Percentiles rank a stretch among this genome's conserved stretches.
phyloP scores from a whole-genome alignment of 495 filamentous ascomycete genomes.

The Podospora conica region DNA sequence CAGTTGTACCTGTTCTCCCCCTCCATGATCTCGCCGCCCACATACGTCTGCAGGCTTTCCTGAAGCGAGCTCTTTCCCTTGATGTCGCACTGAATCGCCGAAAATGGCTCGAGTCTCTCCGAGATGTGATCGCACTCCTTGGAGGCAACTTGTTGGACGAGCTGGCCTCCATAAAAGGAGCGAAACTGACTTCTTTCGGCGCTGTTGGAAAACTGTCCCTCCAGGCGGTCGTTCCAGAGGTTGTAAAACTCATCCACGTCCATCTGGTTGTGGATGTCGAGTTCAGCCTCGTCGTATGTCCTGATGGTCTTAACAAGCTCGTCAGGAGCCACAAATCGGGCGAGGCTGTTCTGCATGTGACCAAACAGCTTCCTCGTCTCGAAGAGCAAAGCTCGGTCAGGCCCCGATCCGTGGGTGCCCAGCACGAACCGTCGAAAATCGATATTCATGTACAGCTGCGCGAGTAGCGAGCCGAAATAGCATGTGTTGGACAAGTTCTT shows the following conservation, averaged over 20 bases:
- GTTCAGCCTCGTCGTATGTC: conserved; percentile 76
- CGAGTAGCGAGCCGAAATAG: conserved; percentile 93
- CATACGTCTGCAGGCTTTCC: conserved; percentile 88
- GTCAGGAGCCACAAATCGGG: conserved; percentile 64
- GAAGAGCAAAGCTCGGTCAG: conserved; percentile 60
- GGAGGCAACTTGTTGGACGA: conserved; percentile 91
- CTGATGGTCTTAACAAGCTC: conserved; percentile 67
- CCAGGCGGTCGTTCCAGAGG: conserved; percentile 83
- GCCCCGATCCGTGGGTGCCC: conserved; percentile 47
- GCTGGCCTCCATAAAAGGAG: conserved; percentile 82
- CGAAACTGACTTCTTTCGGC: conserved; percentile 70
- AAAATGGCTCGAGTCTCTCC: conserved; percentile 82
- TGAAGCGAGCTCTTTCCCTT: conserved; percentile 80
- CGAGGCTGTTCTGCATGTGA: conserved; percentile 75
- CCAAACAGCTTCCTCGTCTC: conserved; percentile 79
- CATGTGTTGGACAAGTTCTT: conserved; percentile 93
- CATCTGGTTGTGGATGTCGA: conserved; percentile 88
- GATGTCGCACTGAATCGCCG: conserved; percentile 94
- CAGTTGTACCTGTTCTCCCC: conserved; percentile 99
- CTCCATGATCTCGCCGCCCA: conserved; percentile 95
- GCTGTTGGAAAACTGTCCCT: conserved; percentile 64
- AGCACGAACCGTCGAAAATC: conserved; percentile 84
- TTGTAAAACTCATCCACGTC: conserved; percentile 99
- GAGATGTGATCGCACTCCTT: conserved; percentile 94
- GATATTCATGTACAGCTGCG: conserved; percentile 95